Percentiles rank a stretch among this genome's conserved stretches.
phyloP scores from a whole-genome alignment of 495 filamentous ascomycete genomes.

The Darksidea phi region DNA sequence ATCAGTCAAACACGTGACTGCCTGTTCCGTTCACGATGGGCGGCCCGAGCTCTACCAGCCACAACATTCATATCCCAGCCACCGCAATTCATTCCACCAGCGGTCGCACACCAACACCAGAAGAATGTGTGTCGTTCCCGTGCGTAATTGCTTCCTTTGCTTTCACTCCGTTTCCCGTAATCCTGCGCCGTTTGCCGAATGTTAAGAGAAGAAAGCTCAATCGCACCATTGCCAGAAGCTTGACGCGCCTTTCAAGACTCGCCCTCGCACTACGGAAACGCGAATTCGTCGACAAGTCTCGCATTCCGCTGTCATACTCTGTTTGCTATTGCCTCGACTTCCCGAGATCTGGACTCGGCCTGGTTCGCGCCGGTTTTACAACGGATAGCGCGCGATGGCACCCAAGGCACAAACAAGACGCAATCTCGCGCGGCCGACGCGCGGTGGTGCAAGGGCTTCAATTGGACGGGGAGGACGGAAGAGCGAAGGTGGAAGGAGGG shows the following conservation, averaged over 20 bases:
- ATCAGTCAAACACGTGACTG: too few species aligned
- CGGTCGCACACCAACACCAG: too few species aligned
- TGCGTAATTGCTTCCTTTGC: too few species aligned
- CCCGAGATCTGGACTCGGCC: neutral
- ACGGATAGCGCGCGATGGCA: slow-evolving; percentile 5
- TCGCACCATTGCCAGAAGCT: too few species aligned
- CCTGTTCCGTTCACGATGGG: neutral
- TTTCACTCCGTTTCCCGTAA: too few species aligned
- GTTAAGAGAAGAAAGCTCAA: too few species aligned
- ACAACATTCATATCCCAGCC: neutral
- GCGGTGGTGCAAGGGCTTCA: slow-evolving; percentile 18
- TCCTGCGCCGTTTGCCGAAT: too few species aligned
- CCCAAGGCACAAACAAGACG: slow-evolving; percentile 13
- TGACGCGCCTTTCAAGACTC: too few species aligned
- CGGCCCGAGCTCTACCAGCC: slow-evolving; percentile 3
- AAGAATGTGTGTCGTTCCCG: too few species aligned
- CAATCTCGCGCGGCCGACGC: slow-evolving; percentile 27
- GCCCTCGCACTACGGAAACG: neutral
- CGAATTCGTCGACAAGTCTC: too few species aligned
- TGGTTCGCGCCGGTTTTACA: neutral
- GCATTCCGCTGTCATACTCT: neutral
- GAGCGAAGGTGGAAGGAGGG: slow-evolving; percentile 3
- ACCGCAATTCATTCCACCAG: neutral
- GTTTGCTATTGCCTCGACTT: neutral
- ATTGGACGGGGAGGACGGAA: slow-evolving; percentile 7